Conservation (phyloP, 176 grass and related monocot genomes). For the Musa beccarii region DNA sequence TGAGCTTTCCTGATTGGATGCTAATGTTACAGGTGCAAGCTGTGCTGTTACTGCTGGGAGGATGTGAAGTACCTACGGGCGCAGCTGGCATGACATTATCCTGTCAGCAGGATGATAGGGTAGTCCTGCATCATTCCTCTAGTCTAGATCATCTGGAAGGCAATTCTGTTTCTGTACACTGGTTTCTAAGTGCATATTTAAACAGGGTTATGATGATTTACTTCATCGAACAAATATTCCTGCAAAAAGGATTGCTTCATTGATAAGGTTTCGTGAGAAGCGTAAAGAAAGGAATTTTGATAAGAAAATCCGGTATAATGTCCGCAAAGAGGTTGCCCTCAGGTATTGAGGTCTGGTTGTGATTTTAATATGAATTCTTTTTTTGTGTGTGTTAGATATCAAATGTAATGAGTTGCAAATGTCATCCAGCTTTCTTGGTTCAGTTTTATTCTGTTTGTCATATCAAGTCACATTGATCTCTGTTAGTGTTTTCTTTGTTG, state of each 20-base stretch:
- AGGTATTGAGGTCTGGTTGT: constrained; percentile 33
- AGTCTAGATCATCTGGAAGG: neutral
- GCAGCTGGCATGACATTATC: constrained; percentile 39
- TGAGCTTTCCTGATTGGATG: neutral
- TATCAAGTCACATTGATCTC: neutral
- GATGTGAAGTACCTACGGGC: constrained; percentile 47
- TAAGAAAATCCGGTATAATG: constrained; percentile 65
- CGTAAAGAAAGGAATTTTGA: constrained; percentile 76
- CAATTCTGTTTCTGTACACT: neutral
- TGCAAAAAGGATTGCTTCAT: constrained; percentile 59
- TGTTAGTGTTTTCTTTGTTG: neutral
- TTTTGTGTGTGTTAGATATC: neutral
- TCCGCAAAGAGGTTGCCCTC: constrained; percentile 73
- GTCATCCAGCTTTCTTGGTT: neutral
- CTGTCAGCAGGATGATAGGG: constrained; percentile 36
- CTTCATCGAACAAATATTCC: constrained; percentile 29
- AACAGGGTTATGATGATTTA: constrained; percentile 10
- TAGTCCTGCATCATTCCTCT: constrained; percentile 11
- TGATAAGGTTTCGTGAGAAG: constrained; percentile 70
- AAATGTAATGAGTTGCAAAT: neutral
- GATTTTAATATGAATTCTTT: neutral
- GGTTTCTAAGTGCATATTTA: neutral
- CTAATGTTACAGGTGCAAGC: constrained; percentile 48
- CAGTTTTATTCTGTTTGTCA: neutral
- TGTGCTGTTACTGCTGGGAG: constrained; percentile 60